Evolutionary conservation across 2,329 filamentous ascomycete genomes (phyloP), one percentile per base, ranked within the genome.

Genomic region (Colletotrichum musae): DNA sequence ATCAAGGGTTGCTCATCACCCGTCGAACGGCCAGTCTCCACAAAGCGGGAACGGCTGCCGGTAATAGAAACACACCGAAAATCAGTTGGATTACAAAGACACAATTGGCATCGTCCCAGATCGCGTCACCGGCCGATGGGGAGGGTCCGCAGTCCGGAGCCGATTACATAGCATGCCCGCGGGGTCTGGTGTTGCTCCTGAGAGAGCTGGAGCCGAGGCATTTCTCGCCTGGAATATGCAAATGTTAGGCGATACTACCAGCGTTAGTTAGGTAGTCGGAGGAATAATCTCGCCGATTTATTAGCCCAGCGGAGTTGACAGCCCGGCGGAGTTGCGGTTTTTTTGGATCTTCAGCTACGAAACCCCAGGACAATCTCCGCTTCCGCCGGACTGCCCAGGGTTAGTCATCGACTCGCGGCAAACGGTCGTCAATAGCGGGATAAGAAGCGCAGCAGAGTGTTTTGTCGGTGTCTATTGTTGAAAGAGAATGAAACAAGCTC

Each of bases 41-140:
- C 61, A 65, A 56, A 18, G 26, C 28, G 60, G 16, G 41, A 28
- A 41, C 15, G 15, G 16, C 39, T 16, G 6, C 45, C 21, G 12
- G 21, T 32, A 32, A 32, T 32, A 32, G 28, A 32, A 32, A 53
- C 50, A 39, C 6, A 5, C 16, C 26, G 16, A 24, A 39, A 41
- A 41, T 18, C 47, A 50, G 10, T 59, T 9, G 5, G 50, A 57
- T 60, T 59, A 65, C 61, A 56, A 69, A 65, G 52, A 48, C 28
- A 10, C 10, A 32, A 32, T 32, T 32, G 6, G 28, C 28, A 32
- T 9, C 28, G 28, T 50, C 18, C n/a, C 13, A 43, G 41, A 43
- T 43, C 41, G 41, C 41, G 41, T 43, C 41, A 43, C 41, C 41
- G 28, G 28, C 28, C 28, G 41, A 43, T 12, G 41, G 16, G 16